phyloP scores from a whole-genome alignment of 2,329 filamentous ascomycete species.

The Epichloe amarillans region DNA sequence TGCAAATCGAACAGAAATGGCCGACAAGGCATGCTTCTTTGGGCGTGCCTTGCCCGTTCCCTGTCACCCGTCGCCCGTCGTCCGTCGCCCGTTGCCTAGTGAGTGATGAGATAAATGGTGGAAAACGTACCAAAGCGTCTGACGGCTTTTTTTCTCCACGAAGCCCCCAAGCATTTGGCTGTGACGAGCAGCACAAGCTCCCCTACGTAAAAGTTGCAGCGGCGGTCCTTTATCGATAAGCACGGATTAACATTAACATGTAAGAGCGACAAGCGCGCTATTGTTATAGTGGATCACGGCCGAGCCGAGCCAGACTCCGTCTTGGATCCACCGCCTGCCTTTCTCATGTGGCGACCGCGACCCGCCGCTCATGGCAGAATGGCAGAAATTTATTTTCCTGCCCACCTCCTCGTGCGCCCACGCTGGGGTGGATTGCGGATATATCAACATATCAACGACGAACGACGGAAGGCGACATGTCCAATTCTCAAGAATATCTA shows the following conservation, averaged over 20 bases:
- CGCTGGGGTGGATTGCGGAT: background rate
- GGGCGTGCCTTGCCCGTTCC: background rate
- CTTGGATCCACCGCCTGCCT: conserved; percentile 18
- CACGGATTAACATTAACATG: too few relatives aligned
- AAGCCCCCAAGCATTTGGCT: background rate
- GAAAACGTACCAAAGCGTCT: background rate
- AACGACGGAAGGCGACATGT: conserved; percentile 12
- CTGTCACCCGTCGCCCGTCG: background rate
- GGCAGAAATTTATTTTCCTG: conserved; percentile 27
- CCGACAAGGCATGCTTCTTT: conserved; percentile 21
- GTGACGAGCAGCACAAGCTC: too few relatives aligned
- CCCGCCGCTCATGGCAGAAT: conserved; percentile 16
- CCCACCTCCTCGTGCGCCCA: background rate
- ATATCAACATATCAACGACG: background rate
- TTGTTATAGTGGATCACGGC: background rate
- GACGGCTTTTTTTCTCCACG: too few relatives aligned
- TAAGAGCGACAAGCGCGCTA: background rate
- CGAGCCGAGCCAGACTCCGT: background rate
- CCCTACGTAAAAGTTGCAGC: background rate
- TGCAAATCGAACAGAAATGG: conserved; percentile 22
- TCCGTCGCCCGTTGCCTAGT: background rate
- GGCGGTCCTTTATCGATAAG: conserved; percentile 22
- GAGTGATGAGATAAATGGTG: background rate
- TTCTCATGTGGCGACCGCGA: background rate
- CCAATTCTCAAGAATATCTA: conserved; percentile 41